Evolutionary conservation across 805 yeast genomes (phyloP), one percentile per base, ranked within the genome.

Genomic region (Ogataea polymorpha): DNA sequence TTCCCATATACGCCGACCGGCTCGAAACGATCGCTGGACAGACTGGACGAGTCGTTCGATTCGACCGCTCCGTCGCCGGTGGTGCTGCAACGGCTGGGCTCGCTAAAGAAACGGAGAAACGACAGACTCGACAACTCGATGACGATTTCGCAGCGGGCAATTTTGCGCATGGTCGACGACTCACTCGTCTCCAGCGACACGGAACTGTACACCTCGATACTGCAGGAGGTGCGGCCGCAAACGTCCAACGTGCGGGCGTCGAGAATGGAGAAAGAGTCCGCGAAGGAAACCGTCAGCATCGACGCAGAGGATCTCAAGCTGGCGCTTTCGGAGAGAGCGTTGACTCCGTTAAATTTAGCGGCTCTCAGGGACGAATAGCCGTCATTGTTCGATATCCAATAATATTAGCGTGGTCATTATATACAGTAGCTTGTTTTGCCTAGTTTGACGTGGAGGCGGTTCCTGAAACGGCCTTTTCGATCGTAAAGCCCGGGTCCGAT

Each of bases 401-500:
- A 35, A 35, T 24, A 20, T 25, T 7, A 16, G 45, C 6, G 43
- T 44, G 27, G 37, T 41, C 18, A 29, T 20, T 24, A 24, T 24
- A 24, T 24, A 24, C 27, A 24, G 27, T 24, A 24, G 12, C 45
- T 44, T 24, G 27, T n/a, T 36, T 40, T 10, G 21, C 26, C 6
- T 29, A 16, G 21, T 29, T 29, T 9, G 32, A 13, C 18, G 32
- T 29, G n/a, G 17, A 24, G 6, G 12, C 15, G 6, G 32, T 29
- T 8, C 32, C 11, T 11, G 23, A 20, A 12, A 9, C 17, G 23
- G 23, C 23, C 8, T 18, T 65, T 50, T 73, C 74, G 28, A 79
- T 70, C 11, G 61, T 60, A 50, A 77, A 86, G 0, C 93, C 95
- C 9, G 87, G 81, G 33, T 75, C 74, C 10, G 77, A 70, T 58